Evolutionary conservation across 371 early-diverging fungal species (phyloP).

Genomic region (Nematocida sp.): DNA sequence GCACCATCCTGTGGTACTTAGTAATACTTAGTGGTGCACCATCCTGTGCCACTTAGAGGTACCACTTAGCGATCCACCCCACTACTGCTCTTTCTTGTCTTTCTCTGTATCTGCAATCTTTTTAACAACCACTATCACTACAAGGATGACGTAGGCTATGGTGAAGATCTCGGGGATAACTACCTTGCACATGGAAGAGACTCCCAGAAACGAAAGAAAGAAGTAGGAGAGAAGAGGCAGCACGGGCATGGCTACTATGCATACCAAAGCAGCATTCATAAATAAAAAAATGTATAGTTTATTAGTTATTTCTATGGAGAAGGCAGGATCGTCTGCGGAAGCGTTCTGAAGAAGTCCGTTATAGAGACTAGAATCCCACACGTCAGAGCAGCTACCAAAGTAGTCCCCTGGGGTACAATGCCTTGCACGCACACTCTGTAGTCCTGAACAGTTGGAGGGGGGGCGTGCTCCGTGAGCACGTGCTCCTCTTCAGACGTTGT

Average conservation of each 20-base stretch:
- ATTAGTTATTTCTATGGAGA: not conserved
- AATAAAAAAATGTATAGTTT: constrained; percentile 27
- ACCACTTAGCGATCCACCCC: too few species aligned
- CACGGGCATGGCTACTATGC: constrained; percentile 14
- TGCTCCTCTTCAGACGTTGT: constrained; percentile 49
- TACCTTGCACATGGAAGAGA: not conserved
- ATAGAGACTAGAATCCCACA: constrained; percentile 37
- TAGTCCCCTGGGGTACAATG: constrained; percentile 10
- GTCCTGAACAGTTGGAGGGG: constrained; percentile 10
- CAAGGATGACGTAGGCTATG: constrained; percentile 4
- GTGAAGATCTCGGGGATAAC: constrained; percentile 10
- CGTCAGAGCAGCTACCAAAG: constrained; percentile 23
- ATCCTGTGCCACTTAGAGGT: too few species aligned
- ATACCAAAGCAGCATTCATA: constrained; percentile 27
- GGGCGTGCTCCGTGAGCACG: constrained; percentile 17
- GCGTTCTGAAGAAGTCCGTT: constrained; percentile 25
- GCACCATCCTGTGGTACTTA: too few species aligned
- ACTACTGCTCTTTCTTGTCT: not conserved
- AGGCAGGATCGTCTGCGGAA: not conserved
- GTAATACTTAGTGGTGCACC: too few species aligned
- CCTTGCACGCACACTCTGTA: constrained; percentile 25
- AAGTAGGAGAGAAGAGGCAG: constrained; percentile 10
- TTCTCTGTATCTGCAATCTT: constrained; percentile 7
- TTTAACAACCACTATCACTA: not conserved
- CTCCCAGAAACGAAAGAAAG: not conserved